Base-by-base conservation (phyloP, 225 moss, liverwort and hornwort species). In the Climacium dendroides region DNA sequence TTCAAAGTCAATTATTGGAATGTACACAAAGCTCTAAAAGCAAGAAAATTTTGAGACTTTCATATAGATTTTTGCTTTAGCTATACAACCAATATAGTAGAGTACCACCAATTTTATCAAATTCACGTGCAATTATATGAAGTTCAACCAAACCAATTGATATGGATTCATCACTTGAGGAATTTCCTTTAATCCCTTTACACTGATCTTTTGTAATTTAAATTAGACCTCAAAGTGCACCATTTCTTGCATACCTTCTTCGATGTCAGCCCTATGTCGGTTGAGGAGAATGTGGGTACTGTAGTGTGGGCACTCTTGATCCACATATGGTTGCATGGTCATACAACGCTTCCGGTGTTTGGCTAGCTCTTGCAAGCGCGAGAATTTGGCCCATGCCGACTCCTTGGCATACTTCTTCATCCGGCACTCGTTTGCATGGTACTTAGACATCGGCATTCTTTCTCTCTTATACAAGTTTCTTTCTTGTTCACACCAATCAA, bases 371-470 rank as follows among this genome's bases (percentile, higher is more conserved):
- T 87, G 79, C 6, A 92, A 16, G 10, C 74, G 87, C 5, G 25
- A 24, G 39, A 65, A 60, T 83, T 91, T 91, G 13, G 75, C 8
- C 91, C 92, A 91, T 19, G 89, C 48, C 1, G 89, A 85, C 7
- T 91, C 89, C 6, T 89, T 91, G 34, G 78, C 60, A 29, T 89
- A 91, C 70, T 74, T 91, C 43, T 76, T 85, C 50, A 89, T 73
- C 39, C 87, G 80, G 11, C 62, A 82, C 17, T 92, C 89, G 1
- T 54, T 88, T 22, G 84, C 81, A 65, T 34, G 89, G 77, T 57
- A 91, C 54, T 85, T 87, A 5, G 85, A 87, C 6, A 59, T 43
- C 4, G 83, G 72, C 89, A 91, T 91, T 70, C 4, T 69, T 60
- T 55, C 37, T 50, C 45, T n/a, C 62, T 29, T 9, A 10, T 0